These are phyloP conservation scores for Mrakia hoshinonis DNA, from an alignment of 768 basidiomycete species.

Conservation along the genomic window DNA sequence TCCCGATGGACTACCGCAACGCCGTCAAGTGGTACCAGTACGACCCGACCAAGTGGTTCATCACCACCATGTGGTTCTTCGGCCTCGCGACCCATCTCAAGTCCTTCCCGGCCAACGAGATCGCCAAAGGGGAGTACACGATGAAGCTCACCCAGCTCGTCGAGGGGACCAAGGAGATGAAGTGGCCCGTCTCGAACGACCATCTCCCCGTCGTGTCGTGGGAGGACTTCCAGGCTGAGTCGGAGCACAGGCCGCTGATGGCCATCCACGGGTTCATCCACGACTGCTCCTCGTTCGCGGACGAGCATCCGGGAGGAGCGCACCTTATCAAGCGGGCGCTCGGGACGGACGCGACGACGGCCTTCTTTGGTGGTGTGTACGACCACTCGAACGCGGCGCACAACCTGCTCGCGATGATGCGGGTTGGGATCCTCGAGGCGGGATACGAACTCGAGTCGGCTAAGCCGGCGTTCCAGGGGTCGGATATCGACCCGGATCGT, in stretches of 20 bases:
- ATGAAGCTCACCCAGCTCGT: conserved; percentile 87
- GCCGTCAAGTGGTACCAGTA: conserved; percentile 93
- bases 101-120: conserved; percentile 79
- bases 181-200: conserved; percentile 68
- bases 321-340: conserved; percentile 74
- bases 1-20: conserved; percentile 94
- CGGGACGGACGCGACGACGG: conserved; percentile 83
- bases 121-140: conserved; percentile 81
- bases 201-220: conserved; percentile 74
- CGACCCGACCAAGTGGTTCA: conserved; percentile 81
- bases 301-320: conserved; percentile 60
- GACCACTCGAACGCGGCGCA: conserved; percentile 83
- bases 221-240: conserved; percentile 73
- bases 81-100: conserved; percentile 75
- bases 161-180: conserved; percentile 62
- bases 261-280: conserved; percentile 79
- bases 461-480: conserved; percentile 31
- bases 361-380: conserved; percentile 88
- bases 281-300: conserved; percentile 15
- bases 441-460: conserved; percentile 52
- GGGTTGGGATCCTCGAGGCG: conserved; percentile 59
- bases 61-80: conserved; percentile 54
- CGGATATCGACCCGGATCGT: conserved; percentile 30
- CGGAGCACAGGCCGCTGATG: conserved; percentile 67
- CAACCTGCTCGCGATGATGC: conserved; percentile 64